Base-by-base conservation (phyloP, 2,329 filamentous ascomycete species). In the Calonectria honghensis region DNA sequence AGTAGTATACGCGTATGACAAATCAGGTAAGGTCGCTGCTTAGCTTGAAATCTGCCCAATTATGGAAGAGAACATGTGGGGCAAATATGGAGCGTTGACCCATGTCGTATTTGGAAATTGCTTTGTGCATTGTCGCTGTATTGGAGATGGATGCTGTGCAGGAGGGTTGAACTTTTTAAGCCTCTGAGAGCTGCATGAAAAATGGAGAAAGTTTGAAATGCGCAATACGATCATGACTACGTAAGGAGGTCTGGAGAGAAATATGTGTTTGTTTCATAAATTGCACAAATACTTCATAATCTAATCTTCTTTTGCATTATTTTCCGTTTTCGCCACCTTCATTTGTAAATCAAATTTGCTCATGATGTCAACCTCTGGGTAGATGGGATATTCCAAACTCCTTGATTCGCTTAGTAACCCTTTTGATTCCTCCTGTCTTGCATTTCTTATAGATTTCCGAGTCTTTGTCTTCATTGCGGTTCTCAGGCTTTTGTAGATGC, bases 401-500 rank as follows among this genome's bases (percentile, higher is more conserved):
- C 51, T 31, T 13, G 51, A 54, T 27, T 54, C 51, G 51, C 16
- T 14, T 31, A 54, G 2, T 54, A 54, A 7, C 2, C 10, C 13
- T 54, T 54, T 54, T 11, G 54, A 61, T 27, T 39, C 54, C 20
- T 61, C 24, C 20, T 32, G 51, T 24, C 66, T 68, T 20, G 66
- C 66, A 2, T 41, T 45, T 4, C 27, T 68, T 13, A 68, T 59
- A 9, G 66, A 68, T 14, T 29, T 54, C 18, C 50, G 66, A 11
- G 66, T 68, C 5, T 57, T 57, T 7, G 66, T 68, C 29, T 59
- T 68, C 18, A 68, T 31, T 9, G 66, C 66, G 0, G 52, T 59
- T 27, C 66, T 39, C 9, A 68, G 5, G 14, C 66, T 68, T 29
- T 68, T 59, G 11, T 68, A 68, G 13, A 68, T 48, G 9, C 66